Conservation (phyloP, 1,284 basidiomycete species). For the Tilletiopsis washingtonensis region DNA sequence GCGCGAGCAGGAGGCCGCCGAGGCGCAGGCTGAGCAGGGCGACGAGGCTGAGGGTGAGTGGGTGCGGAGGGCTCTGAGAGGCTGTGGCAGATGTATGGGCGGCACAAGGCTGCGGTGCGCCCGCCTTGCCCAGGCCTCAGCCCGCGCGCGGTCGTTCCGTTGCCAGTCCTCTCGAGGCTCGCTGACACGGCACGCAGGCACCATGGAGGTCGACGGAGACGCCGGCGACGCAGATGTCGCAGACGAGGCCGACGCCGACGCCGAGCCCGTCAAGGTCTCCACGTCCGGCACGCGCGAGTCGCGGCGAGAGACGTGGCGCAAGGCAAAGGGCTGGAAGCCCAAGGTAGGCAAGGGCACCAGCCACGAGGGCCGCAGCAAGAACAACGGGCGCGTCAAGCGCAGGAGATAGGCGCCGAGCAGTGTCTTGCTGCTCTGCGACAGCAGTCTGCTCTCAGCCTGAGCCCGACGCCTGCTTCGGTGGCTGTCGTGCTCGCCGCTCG, state of each 20-base stretch:
- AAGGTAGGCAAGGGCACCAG: constrained; percentile 30
- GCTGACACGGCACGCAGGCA: background rate
- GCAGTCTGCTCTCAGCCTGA: no score
- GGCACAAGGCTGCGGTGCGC: no score
- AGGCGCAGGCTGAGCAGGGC: constrained; percentile 49
- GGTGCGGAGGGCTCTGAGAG: constrained; percentile 24
- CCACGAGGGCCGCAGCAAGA: constrained; percentile 34
- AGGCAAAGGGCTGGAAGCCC: constrained; percentile 24
- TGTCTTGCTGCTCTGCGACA: no score
- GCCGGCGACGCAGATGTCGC: background rate
- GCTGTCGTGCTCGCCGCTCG: no score
- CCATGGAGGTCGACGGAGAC: background rate
- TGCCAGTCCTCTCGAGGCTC: background rate
- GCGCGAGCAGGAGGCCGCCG: constrained; percentile 48
- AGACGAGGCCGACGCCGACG: background rate
- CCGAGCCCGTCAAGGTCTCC: constrained; percentile 18
- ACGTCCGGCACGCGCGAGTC: constrained; percentile 32
- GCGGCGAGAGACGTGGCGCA: constrained; percentile 34
- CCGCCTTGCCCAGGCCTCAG: background rate
- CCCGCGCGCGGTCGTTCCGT: background rate
- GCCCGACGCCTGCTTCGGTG: no score
- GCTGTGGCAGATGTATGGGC: background rate
- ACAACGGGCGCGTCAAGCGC: constrained; percentile 28
- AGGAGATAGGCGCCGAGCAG: no score
- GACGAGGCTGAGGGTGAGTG: constrained; percentile 48